phyloP scores from a whole-genome alignment of 1,139 yeast species.

The Candida smagusa region DNA sequence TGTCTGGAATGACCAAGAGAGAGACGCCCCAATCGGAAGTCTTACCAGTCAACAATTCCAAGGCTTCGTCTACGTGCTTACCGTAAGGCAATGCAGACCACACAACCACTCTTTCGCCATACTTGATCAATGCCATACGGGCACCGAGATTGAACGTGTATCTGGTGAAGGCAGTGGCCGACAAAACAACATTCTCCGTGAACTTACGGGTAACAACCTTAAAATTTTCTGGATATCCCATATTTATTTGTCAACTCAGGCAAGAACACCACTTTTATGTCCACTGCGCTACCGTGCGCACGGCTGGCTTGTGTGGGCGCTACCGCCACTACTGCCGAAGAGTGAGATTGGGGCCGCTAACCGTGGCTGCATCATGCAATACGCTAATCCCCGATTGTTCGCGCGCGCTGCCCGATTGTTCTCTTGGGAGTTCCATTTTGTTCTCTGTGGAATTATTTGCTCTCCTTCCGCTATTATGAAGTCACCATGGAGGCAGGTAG shows the following conservation, averaged over 20 bases:
- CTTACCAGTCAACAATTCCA: constrained; percentile 32
- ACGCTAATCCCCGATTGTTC: too few relatives aligned
- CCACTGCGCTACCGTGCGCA: too few relatives aligned
- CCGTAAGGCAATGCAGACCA: constrained; percentile 67
- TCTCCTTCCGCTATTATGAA: too few relatives aligned
- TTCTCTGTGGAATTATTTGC: too few relatives aligned
- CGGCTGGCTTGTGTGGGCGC: too few relatives aligned
- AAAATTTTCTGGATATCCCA: constrained; percentile 37
- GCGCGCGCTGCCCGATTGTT: too few relatives aligned
- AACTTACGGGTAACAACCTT: constrained; percentile 42
- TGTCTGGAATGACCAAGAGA: constrained; percentile 51
- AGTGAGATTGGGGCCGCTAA: too few relatives aligned
- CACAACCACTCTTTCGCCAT: constrained; percentile 42
- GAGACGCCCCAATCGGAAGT: constrained; percentile 30
- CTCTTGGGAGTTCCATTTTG: too few relatives aligned
- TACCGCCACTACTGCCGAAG: too few relatives aligned
- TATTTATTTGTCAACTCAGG: constrained; percentile 14
- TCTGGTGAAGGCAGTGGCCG: constrained; percentile 48
- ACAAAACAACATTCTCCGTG: constrained; percentile 44
- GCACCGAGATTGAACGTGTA: constrained; percentile 54
- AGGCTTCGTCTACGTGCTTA: constrained; percentile 37
- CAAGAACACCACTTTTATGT: too few relatives aligned
- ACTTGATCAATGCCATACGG: constrained; percentile 47
- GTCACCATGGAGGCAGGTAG: too few relatives aligned
- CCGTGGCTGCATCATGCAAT: too few relatives aligned